These are phyloP conservation scores for Xylariales sp. DNA, from an alignment of 2,329 filamentous ascomycete genomes.

Conservation along the genomic window DNA sequence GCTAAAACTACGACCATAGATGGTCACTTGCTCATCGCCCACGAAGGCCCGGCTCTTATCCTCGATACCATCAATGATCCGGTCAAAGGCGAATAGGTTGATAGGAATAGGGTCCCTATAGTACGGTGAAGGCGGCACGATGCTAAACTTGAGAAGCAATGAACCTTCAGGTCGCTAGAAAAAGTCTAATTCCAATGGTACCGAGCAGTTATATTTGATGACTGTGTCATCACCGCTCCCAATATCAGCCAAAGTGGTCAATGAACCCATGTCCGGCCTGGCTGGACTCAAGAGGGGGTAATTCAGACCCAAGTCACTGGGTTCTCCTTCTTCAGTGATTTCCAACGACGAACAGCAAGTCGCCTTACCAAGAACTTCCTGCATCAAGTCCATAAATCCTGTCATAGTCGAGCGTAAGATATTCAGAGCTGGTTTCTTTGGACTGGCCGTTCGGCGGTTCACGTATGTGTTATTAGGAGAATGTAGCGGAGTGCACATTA, in stretches of 20 bases:
- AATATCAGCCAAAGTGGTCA: background rate
- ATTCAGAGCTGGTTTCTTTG: conserved; percentile 16
- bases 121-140: too few species aligned
- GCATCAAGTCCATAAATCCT: conserved; percentile 23
- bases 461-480: conserved; percentile 10
- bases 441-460: conserved; percentile 6
- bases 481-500: conserved; percentile 13
- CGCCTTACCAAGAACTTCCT: conserved; percentile 29
- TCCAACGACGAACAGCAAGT: conserved; percentile 23
- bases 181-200: conserved; percentile 7
- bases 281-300: background rate
- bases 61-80: too few species aligned
- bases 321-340: conserved; percentile 12
- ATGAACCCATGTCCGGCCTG: background rate
- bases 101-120: too few species aligned
- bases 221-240: background rate
- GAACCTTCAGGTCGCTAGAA: too few species aligned
- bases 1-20: too few species aligned
- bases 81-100: too few species aligned
- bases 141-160: too few species aligned
- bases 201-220: conserved; percentile 5
- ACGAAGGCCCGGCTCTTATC: too few species aligned
- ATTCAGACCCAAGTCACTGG: background rate
- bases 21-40: too few species aligned
- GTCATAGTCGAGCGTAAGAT: conserved; percentile 16